Conservation (phyloP, 2,329 filamentous ascomycete species). For the Colletotrichum lindemuthianum region DNA sequence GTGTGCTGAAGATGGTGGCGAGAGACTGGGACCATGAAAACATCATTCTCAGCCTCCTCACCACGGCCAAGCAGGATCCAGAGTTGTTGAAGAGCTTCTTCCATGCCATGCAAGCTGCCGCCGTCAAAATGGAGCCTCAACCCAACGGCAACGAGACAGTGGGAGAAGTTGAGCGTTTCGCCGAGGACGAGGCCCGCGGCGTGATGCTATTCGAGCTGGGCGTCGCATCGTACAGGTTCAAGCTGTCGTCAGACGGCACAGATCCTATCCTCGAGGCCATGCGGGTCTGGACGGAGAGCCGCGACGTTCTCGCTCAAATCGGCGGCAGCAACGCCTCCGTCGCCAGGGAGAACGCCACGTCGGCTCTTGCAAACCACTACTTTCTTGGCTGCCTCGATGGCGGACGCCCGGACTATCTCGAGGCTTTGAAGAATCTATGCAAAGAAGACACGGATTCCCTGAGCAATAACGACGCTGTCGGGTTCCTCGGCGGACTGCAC, state of each 20-base stretch:
- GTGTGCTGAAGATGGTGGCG: too few relatives aligned
- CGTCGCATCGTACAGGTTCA: not conserved
- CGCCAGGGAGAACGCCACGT: not conserved
- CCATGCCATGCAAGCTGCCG: not conserved
- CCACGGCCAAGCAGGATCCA: not conserved
- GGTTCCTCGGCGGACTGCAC: not conserved
- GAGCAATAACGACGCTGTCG: not conserved
- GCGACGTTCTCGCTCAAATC: not conserved
- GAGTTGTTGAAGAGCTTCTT: not conserved
- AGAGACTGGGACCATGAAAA: not conserved
- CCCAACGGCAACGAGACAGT: not conserved
- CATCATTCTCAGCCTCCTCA: not conserved
- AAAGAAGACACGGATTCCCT: not conserved
- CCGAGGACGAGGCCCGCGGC: not conserved
- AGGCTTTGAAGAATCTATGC: not conserved
- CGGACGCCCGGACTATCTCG: not conserved
- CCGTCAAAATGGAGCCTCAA: too few relatives aligned
- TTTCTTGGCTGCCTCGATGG: not conserved
- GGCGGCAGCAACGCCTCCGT: not conserved
- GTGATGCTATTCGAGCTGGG: not conserved
- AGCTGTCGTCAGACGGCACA: not conserved
- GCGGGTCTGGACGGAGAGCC: not conserved
- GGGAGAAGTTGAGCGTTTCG: not conserved
- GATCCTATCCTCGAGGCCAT: not conserved
- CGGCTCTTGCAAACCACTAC: conserved; percentile 1